Evolutionary conservation across 768 basidiomycete species (phyloP).

Genomic region (Serendipita sp.): DNA sequence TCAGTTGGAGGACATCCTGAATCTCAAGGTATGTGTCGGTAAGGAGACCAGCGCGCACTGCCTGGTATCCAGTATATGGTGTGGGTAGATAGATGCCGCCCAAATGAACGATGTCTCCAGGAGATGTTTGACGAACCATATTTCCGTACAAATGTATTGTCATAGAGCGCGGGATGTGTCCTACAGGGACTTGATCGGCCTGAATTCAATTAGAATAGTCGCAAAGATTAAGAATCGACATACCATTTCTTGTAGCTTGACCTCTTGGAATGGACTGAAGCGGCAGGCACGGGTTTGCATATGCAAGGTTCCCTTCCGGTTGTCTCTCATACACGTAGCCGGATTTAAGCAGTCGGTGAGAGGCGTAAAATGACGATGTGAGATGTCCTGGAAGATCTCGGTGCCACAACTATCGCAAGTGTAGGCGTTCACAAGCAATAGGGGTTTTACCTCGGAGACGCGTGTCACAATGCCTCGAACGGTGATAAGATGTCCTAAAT

Average conservation of each 20-base stretch:
- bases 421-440: constrained; percentile 93
- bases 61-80: constrained; percentile 95
- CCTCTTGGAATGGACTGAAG: constrained; percentile 95
- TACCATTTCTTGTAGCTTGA: constrained; percentile 98
- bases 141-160: constrained; percentile 86
- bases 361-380: constrained; percentile 78
- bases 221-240: constrained; percentile 13
- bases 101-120: constrained; percentile 88
- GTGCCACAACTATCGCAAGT: constrained; percentile 96
- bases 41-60: constrained; percentile 86
- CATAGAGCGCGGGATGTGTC: constrained; percentile 98
- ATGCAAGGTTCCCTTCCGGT: constrained; percentile 75
- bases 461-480: constrained; percentile 97
- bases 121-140: constrained; percentile 79
- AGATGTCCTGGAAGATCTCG: constrained; percentile 96
- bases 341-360: constrained; percentile 78
- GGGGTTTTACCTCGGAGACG: constrained; percentile 96
- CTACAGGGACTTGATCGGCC: constrained; percentile 99
- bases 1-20: constrained; percentile 82
- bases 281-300: constrained; percentile 98
- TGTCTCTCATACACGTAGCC: constrained; percentile 71
- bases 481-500: constrained; percentile 87
- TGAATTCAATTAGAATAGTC: constrained; percentile 19
- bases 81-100: constrained; percentile 96
- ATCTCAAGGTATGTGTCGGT: constrained; percentile 94